Conservation (phyloP, 768 basidiomycete species). For the Russula earlei region DNA sequence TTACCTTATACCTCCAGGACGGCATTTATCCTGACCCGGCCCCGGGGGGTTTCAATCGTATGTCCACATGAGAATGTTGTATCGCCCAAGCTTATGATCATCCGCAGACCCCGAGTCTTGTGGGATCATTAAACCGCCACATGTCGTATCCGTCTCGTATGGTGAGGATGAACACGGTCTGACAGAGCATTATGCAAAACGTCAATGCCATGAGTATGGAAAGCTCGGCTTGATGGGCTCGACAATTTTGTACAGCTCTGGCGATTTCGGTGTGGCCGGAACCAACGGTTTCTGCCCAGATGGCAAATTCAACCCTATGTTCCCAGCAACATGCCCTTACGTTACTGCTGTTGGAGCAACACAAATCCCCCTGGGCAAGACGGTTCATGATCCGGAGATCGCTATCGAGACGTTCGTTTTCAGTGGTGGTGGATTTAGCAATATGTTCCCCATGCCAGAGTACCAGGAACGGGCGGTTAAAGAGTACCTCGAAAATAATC, state of each 20-base stretch:
- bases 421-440: slow-evolving; percentile 35
- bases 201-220: slow-evolving; percentile 39
- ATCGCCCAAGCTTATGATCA: neutral
- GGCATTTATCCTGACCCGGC: slow-evolving; percentile 33
- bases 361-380: slow-evolving; percentile 27
- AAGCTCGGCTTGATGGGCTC: slow-evolving; percentile 35
- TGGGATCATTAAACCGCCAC: slow-evolving; percentile 28
- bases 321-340: slow-evolving; percentile 38
- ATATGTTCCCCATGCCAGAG: slow-evolving; percentile 31
- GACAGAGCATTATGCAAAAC: slow-evolving; percentile 29
- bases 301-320: slow-evolving; percentile 32
- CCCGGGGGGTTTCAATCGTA: slow-evolving; percentile 29
- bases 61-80: neutral
- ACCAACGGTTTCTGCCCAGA: slow-evolving; percentile 27
- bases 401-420: slow-evolving; percentile 31
- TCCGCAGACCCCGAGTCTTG: slow-evolving; percentile 29
- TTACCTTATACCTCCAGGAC: neutral
- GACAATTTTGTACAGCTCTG: slow-evolving; percentile 37
- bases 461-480: slow-evolving; percentile 28
- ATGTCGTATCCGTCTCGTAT: slow-evolving; percentile 37
- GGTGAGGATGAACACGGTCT: slow-evolving; percentile 27
- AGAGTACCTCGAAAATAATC: slow-evolving; percentile 25
- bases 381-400: slow-evolving; percentile 30
- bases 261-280: slow-evolving; percentile 39
- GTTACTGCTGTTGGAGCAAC: slow-evolving; percentile 32